A percentile compares a stretch with the other conserved stretches of the same genome.
Evolutionary conservation across 176 grass and related monocot species (phyloP).

Genomic region (Ananas comosus): DNA sequence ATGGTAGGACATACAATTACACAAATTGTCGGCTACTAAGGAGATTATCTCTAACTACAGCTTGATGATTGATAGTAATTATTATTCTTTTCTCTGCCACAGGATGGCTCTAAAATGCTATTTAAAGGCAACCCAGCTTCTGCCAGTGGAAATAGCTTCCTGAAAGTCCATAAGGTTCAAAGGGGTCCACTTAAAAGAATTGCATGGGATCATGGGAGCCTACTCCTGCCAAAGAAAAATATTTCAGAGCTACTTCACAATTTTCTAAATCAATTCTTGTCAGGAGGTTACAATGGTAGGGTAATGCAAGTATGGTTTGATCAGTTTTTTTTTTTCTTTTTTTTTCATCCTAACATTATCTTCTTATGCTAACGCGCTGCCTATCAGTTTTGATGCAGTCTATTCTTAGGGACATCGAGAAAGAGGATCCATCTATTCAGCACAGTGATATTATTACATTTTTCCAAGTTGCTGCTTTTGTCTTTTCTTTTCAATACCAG

Average conservation of each 20-base stretch:
- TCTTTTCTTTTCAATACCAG: conserved; percentile 83
- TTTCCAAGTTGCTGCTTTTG: conserved; percentile 82
- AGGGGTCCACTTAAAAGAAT: conserved; percentile 76
- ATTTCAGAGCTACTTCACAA: conserved; percentile 46
- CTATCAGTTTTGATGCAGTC: conserved; percentile 94
- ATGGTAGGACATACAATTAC: conserved; percentile 37
- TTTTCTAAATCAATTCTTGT: conserved; percentile 78
- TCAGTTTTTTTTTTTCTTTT: background rate
- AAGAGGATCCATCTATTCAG: conserved; percentile 58
- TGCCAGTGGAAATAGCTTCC: conserved; percentile 44
- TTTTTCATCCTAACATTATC: background rate
- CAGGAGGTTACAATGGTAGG: conserved; percentile 91
- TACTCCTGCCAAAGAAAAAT: conserved; percentile 51
- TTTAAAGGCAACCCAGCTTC: conserved; percentile 66
- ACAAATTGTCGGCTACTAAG: conserved; percentile 8
- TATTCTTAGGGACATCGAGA: conserved; percentile 58
- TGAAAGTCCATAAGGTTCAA: conserved; percentile 63
- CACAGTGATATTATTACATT: conserved; percentile 60
- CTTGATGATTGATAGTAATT: background rate
- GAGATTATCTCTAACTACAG: conserved; percentile 17
- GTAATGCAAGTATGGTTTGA: background rate
- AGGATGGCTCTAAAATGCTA: conserved; percentile 91
- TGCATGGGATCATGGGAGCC: conserved; percentile 65
- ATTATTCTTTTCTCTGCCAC: conserved; percentile 11
- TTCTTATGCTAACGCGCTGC: conserved; percentile 18